Conservation (phyloP, 768 basidiomycete genomes). For the Phaffia tasmanica region DNA sequence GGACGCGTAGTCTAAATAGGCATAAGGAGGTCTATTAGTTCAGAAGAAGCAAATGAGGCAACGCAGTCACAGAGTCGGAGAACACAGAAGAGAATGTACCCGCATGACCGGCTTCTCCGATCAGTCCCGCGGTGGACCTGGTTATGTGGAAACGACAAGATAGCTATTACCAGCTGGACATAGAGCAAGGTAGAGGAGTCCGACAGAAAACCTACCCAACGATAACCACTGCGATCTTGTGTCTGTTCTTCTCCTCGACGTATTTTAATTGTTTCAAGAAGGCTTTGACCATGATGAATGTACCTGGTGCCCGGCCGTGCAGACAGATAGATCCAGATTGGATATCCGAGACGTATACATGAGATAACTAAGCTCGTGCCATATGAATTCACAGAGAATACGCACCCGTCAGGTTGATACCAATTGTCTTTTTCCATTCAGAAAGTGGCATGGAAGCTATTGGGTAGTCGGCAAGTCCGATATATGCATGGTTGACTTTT, state of each 20-base stretch:
- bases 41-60: neutral
- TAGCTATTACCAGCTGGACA: neutral
- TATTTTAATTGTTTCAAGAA: constrained; percentile 46
- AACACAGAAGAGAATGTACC: constrained; percentile 3
- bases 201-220: constrained; percentile 41
- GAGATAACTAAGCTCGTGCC: neutral
- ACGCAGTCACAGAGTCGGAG: neutral
- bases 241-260: constrained; percentile 42
- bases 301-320: neutral
- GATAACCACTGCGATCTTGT: constrained; percentile 52
- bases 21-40: neutral
- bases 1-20: constrained; percentile 29
- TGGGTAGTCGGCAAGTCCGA: constrained; percentile 40
- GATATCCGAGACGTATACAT: neutral
- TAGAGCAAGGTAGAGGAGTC: neutral
- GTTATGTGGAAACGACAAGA: neutral
- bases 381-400: neutral
- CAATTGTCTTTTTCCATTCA: constrained; percentile 54
- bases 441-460: constrained; percentile 51
- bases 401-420: constrained; percentile 50
- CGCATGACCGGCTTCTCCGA: constrained; percentile 53
- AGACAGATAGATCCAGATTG: neutral
- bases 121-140: constrained; percentile 51
- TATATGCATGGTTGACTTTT: constrained; percentile 50
- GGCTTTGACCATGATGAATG: constrained; percentile 59